phyloP scores from a whole-genome alignment of 306 rosid genomes.

The Sesbania bispinosa region DNA sequence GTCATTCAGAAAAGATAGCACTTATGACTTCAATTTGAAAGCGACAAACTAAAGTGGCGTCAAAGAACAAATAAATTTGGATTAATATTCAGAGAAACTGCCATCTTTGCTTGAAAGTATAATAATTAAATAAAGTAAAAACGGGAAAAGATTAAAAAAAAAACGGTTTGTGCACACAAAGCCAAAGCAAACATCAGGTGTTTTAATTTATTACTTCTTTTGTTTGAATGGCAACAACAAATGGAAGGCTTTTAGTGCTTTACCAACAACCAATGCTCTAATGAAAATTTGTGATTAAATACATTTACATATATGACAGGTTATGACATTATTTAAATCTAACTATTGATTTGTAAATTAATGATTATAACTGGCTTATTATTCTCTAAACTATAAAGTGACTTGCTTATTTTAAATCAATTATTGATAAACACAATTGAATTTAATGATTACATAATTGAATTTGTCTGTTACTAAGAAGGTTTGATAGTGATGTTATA shows the following conservation, averaged over 20 bases:
- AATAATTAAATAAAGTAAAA: slow-evolving; percentile 5
- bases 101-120: slow-evolving; percentile 84
- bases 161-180: slow-evolving; percentile 29
- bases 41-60: slow-evolving; percentile 72
- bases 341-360: too few relatives aligned
- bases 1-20: slow-evolving; percentile 30
- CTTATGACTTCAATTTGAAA: slow-evolving; percentile 33
- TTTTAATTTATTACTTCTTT: neutral
- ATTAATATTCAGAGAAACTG: slow-evolving; percentile 16
- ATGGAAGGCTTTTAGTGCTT: slow-evolving; percentile 38
- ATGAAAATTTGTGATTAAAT: too few relatives aligned
- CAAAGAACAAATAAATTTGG: slow-evolving; percentile 43
- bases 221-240: slow-evolving; percentile 31
- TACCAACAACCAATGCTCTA: slow-evolving; percentile 45
- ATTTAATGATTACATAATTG: slow-evolving; percentile 32
- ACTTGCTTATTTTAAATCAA: too few relatives aligned
- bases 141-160: neutral
- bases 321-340: too few relatives aligned
- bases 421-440: slow-evolving; percentile 25
- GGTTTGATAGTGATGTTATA: slow-evolving; percentile 32
- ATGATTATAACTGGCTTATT: too few relatives aligned
- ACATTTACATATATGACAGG: too few relatives aligned
- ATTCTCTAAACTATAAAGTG: too few relatives aligned
- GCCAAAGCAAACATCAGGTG: slow-evolving; percentile 26
- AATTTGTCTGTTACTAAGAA: slow-evolving; percentile 16